phyloP scores from a whole-genome alignment of 495 filamentous ascomycete genomes.

The Penicillium ucsense region DNA sequence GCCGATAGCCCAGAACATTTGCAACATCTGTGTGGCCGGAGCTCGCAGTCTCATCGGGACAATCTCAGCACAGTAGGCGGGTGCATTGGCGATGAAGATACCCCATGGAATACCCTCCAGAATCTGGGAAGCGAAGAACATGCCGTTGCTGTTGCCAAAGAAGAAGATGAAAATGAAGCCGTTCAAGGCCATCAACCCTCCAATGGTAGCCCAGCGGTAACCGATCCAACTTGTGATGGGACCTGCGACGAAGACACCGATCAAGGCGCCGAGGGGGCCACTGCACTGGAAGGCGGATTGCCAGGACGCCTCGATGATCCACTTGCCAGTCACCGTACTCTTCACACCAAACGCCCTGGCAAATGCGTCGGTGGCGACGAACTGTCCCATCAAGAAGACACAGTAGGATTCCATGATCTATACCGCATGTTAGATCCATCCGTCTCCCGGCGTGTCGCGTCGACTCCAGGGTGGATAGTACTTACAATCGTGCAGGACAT shows the following conservation, averaged over 20 bases:
- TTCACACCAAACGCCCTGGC: constrained; percentile 22
- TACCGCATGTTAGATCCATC: constrained; percentile 15
- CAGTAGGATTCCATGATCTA: constrained; percentile 40
- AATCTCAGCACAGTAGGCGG: constrained; percentile 37
- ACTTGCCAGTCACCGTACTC: constrained; percentile 5
- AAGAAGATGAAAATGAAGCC: constrained; percentile 39
- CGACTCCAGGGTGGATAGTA: constrained; percentile 2
- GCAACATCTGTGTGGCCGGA: constrained; percentile 36
- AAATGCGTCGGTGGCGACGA: constrained; percentile 32
- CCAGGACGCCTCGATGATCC: constrained; percentile 29
- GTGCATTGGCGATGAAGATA: constrained; percentile 38
- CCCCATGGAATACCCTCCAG: constrained; percentile 42
- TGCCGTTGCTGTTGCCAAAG: constrained; percentile 27
- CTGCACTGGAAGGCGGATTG: constrained; percentile 36
- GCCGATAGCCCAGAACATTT: constrained; percentile 41
- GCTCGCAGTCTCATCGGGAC: constrained; percentile 35
- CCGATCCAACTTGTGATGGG: constrained; percentile 37
- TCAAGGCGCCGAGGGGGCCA: constrained; percentile 33
- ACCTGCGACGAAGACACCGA: constrained; percentile 36
- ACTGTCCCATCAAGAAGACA: constrained; percentile 36
- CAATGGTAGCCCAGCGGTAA: constrained; percentile 37
- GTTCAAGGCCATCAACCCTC: constrained; percentile 33
- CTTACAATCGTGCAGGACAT: constrained; percentile 46
- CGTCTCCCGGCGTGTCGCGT: too few species aligned
- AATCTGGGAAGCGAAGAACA: constrained; percentile 36